Evolutionary conservation across 2,329 filamentous ascomycete genomes (phyloP).

Genomic region (Hymenotorrendiella dingleyae): DNA sequence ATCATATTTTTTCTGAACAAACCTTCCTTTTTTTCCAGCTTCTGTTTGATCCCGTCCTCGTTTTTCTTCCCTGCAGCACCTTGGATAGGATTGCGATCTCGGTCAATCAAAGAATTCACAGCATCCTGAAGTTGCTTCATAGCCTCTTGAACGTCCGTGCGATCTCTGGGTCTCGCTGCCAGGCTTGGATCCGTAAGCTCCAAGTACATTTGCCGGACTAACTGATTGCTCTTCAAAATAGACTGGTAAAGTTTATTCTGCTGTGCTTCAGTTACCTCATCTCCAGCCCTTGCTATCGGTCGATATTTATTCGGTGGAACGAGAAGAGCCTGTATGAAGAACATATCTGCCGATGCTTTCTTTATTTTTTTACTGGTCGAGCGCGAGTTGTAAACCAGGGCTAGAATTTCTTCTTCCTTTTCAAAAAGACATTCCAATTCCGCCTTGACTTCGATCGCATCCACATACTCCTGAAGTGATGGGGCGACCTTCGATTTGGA

Average conservation of each 20-base stretch:
- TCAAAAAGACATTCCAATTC: constrained; percentile 75
- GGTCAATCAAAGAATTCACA: constrained; percentile 90
- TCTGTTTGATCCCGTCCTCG: constrained; percentile 95
- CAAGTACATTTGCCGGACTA: constrained; percentile 69
- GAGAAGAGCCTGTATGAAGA: constrained; percentile 81
- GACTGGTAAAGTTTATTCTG: constrained; percentile 85
- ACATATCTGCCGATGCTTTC: constrained; percentile 75
- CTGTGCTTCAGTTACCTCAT: constrained; percentile 78
- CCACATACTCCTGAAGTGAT: constrained; percentile 66
- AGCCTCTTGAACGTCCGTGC: constrained; percentile 71
- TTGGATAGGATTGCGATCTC: constrained; percentile 76
- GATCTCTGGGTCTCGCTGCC: constrained; percentile 49
- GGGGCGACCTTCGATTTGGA: constrained; percentile 34
- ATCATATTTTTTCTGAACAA: constrained; percentile 99
- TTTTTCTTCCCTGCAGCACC: constrained; percentile 71
- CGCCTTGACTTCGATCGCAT: constrained; percentile 75
- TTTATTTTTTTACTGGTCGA: constrained; percentile 46
- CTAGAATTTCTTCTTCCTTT: constrained; percentile 77
- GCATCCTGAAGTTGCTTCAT: constrained; percentile 81
- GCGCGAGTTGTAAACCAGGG: constrained; percentile 78
- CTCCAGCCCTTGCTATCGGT: constrained; percentile 76
- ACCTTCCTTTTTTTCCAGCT: constrained; percentile 97
- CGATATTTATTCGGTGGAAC: constrained; percentile 91
- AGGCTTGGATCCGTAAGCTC: constrained; percentile 20
- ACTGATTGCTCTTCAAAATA: constrained; percentile 70